Conservation (phyloP, 192 early-diverging fungal genomes). For the Pilobolus umbonatus region DNA sequence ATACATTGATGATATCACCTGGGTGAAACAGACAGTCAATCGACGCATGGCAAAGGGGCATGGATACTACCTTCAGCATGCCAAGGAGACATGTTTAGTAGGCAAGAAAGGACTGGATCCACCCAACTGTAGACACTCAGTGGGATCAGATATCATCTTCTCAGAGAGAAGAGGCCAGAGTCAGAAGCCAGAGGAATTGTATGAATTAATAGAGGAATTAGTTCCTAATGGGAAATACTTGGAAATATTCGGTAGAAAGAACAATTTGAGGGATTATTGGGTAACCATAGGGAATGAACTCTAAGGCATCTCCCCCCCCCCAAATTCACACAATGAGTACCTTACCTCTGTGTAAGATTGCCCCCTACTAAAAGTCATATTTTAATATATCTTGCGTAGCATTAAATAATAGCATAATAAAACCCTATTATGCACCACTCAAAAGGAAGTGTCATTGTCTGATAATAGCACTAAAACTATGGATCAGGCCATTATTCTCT, state of each 20-base stretch:
- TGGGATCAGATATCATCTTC: conserved; percentile 88
- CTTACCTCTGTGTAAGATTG: too few relatives aligned
- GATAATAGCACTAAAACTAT: too few relatives aligned
- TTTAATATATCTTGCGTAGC: too few relatives aligned
- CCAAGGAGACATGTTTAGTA: conserved; percentile 95
- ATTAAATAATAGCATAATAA: too few relatives aligned
- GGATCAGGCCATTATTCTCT: too few relatives aligned
- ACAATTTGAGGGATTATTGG: conserved; percentile 95
- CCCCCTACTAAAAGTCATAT: too few relatives aligned
- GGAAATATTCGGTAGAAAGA: conserved; percentile 95
- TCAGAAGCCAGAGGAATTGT: conserved; percentile 95
- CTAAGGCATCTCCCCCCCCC: conserved; percentile 43
- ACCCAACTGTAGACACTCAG: conserved; percentile 61
- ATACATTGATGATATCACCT: conserved; percentile 93
- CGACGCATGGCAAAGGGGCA: conserved; percentile 96
- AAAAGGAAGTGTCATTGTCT: too few relatives aligned
- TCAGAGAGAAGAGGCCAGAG: conserved; percentile 91
- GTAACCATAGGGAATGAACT: conserved; percentile 96
- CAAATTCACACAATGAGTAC: too few relatives aligned
- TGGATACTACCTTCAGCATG: conserved; percentile 95
- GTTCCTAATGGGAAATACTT: conserved; percentile 89
- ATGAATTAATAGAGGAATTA: conserved; percentile 92
- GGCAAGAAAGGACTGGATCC: conserved; percentile 86
- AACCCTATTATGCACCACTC: too few relatives aligned
- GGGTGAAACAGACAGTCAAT: conserved; percentile 97